Conservation (phyloP, 306 rosid genomes). For the Potentilla sterilis region DNA sequence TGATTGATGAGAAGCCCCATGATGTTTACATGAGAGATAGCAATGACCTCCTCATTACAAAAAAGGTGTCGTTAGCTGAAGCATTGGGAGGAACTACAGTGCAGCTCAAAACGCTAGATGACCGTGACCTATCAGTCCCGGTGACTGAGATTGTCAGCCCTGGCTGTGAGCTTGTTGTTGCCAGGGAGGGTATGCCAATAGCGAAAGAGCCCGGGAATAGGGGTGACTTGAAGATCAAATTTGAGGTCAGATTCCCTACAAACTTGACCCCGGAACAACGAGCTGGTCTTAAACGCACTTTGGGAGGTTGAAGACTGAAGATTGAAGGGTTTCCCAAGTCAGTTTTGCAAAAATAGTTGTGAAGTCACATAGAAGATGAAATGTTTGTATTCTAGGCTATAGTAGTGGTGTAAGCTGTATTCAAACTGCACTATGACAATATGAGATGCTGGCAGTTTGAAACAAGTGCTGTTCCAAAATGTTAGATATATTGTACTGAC, state of each 20-base stretch:
- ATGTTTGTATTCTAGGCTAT: background rate
- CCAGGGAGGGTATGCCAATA: slow-evolving; percentile 91
- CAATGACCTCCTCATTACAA: slow-evolving; percentile 66
- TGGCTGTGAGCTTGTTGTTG: slow-evolving; percentile 60
- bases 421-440: background rate
- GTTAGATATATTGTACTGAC: background rate
- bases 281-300: slow-evolving; percentile 59
- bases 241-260: slow-evolving; percentile 77
- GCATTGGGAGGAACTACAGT: slow-evolving; percentile 82
- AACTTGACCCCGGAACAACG: slow-evolving; percentile 68
- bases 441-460: background rate
- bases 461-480: background rate
- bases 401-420: background rate
- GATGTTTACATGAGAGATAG: slow-evolving; percentile 67
- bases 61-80: slow-evolving; percentile 70
- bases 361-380: slow-evolving; percentile 8
- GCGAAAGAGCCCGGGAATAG: slow-evolving; percentile 65
- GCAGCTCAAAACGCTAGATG: slow-evolving; percentile 52
- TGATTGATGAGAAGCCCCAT: slow-evolving; percentile 92
- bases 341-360: slow-evolving; percentile 5
- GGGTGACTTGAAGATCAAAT: slow-evolving; percentile 80
- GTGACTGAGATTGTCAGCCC: slow-evolving; percentile 76
- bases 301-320: slow-evolving; percentile 40
- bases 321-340: background rate
- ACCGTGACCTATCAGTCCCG: slow-evolving; percentile 48